Evolutionary conservation across 2,329 filamentous ascomycete genomes (phyloP), one percentile per base, ranked within the genome.

Genomic region (Cercospora sesami): DNA sequence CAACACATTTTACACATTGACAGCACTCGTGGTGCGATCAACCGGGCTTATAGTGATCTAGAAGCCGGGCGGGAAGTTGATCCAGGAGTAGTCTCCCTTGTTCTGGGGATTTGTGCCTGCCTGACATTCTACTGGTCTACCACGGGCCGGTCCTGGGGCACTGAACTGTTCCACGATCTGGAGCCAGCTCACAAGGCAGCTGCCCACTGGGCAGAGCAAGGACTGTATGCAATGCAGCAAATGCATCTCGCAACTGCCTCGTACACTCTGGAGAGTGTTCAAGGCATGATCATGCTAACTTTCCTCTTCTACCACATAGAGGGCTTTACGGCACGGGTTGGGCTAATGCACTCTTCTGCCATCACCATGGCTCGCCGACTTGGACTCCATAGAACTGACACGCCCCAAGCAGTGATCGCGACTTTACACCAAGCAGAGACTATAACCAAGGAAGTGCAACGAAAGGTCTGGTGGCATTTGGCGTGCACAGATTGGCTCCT

Each of bases 381-480:
- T 4, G 70, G 72, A 5, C 63, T 76, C 28, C 71, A 77, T 63
- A 65, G 68, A 31, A 68, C 70, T 28, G 73, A 75, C 67, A 55
- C 62, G 33, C 57, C 65, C 7, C 58, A 60, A 33, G 23, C 21
- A 14, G 60, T 65, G 28, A 39, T n/a, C 5, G 33, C 39, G 42
- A 42, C 55, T 42, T 18, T 36, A 4, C 66, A 62, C 7, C 68
- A 66, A 33, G 64, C 60, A 30, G 66, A 72, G 8, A 65, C 74
- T 26, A 69, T 77, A 10, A 70, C 73, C 2, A 63, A 36, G 30
- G 74, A 77, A 63, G 71, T 76, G 26, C 65, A 72, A 14, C 62
- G 75, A 51, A 72, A 75, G 48, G 61, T 76, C 7, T 76, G 74
- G 75, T 77, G 75, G 74, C 72, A 75, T 60, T 30, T 76, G n/a